Base-by-base conservation (phyloP, 164 flowering plant species). In the Aristolochia contorta region DNA sequence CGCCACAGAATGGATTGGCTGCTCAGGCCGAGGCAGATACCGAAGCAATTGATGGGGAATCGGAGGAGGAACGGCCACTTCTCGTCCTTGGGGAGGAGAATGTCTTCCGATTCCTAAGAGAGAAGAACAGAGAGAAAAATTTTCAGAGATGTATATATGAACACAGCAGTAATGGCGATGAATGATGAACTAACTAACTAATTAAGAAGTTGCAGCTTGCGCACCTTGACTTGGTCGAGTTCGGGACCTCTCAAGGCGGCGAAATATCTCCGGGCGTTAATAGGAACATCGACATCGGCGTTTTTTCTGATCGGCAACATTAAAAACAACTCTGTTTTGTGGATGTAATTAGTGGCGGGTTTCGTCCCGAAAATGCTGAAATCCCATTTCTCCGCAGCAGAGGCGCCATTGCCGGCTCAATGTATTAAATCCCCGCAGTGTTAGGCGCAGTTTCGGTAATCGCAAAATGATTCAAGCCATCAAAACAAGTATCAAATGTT, bases 1-100 rank as follows among this genome's bases (percentile, higher is more conserved):
- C 62, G 74, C 99, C 99, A 94, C 14, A 91, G 71, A 23, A 94
- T 89, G n/a, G 91, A 82, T 75, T 94, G 99, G 82, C 99, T 91
- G 71, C 97, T 82, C 0, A 94, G 80, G 25, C 96, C 99, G 0
- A 91, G 84, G 62, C 96, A 87, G 33, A 94, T 89, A 67, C 97
- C 97, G 37, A 79, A 94, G 80, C 91, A 83, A 19, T 82, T 80
- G 20, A 94, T 83, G 0, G 99, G 97, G 74, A 91, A 94, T 2
- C 99, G 71, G n/a, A 91, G 93, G 47, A 94, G 91, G 67, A 94
- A 94, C 0, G 97, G 96, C 99, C 97, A 94, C 70, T 41, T 70
- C 71, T 91, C 86, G 48, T 89, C 91, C 63, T 79, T 87, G 9
- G 96, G 99, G n/a, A n/a, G n/a, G 20, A 94, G 95, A 63, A 90